Percentiles rank a stretch among this genome's conserved stretches.
phyloP scores from a whole-genome alignment of 164 flowering plant species.

The Platanus orientalis region DNA sequence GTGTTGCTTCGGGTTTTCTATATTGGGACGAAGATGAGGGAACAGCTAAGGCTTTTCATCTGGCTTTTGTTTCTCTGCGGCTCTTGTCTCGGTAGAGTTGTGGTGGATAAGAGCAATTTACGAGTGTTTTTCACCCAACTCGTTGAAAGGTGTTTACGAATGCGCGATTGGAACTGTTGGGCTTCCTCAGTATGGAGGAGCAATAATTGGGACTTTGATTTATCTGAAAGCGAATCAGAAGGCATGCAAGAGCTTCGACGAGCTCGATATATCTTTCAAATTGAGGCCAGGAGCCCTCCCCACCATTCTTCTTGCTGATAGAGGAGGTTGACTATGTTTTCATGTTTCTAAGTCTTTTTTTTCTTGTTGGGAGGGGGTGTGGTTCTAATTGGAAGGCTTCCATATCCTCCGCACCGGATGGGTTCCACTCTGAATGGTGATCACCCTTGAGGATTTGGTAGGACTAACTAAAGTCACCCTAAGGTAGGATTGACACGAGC shows the following conservation, averaged over 20 bases:
- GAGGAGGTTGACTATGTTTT: neutral
- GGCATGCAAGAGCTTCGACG: neutral
- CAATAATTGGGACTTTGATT: neutral
- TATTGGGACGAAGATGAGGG: neutral
- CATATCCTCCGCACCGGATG: no score
- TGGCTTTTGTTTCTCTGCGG: neutral
- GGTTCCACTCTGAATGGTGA: no score
- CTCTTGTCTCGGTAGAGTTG: neutral
- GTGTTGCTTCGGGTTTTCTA: constrained; percentile 2
- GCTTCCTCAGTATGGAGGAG: neutral
- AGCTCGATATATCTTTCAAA: neutral
- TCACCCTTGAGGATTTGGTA: no score
- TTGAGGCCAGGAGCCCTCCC: neutral
- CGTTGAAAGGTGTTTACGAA: neutral
- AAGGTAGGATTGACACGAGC: no score
- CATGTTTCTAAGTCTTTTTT: no score
- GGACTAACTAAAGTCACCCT: no score
- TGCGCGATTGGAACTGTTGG: neutral
- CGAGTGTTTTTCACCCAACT: neutral
- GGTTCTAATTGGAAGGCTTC: no score
- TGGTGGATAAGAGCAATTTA: neutral
- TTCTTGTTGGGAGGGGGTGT: no score
- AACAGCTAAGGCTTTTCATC: neutral
- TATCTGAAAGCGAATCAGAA: neutral
- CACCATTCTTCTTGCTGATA: neutral